A percentile compares a stretch with the other conserved stretches of the same genome.
Conservation (phyloP, 1,284 basidiomycete genomes). For the Cystobasidium pallidum region DNA sequence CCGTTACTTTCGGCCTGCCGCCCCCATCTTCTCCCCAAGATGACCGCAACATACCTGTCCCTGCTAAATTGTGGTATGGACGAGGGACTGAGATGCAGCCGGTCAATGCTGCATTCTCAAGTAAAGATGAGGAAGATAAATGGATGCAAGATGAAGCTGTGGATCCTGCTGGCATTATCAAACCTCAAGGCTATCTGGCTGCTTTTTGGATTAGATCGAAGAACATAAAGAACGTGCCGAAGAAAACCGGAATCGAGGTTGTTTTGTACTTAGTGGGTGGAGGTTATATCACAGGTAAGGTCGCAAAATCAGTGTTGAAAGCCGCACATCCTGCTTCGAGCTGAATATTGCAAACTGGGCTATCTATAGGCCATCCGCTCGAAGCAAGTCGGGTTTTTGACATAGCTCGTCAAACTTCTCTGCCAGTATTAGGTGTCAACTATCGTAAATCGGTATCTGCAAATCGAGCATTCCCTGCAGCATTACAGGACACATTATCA, state of each 20-base stretch:
- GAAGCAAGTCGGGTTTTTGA: conserved; percentile 49
- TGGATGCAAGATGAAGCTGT: conserved; percentile 46
- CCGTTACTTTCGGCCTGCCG: conserved; percentile 38
- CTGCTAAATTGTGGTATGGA: conserved; percentile 20
- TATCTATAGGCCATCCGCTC: conserved; percentile 46
- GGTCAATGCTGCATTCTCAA: conserved; percentile 18
- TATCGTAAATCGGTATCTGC: conserved; percentile 47
- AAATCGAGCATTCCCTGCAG: conserved; percentile 46
- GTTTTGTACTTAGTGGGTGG: conserved; percentile 51
- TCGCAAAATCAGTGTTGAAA: not conserved
- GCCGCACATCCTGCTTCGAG: no score
- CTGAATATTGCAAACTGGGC: no score
- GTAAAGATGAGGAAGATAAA: conserved; percentile 15
- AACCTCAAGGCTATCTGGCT: conserved; percentile 42
- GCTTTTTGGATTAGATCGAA: conserved; percentile 50
- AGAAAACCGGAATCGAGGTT: conserved; percentile 26
- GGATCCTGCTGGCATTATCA: conserved; percentile 42
- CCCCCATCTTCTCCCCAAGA: conserved; percentile 1
- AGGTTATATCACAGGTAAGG: conserved; percentile 45
- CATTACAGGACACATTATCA: conserved; percentile 50
- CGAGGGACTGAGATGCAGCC: conserved; percentile 25
- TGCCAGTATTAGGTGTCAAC: conserved; percentile 46
- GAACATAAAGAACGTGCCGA: not conserved
- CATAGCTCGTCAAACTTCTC: conserved; percentile 35
- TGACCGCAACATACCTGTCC: conserved; percentile 17